phyloP scores from a whole-genome alignment of 1,139 yeast species.

The Arxiozyma slooffiae region DNA sequence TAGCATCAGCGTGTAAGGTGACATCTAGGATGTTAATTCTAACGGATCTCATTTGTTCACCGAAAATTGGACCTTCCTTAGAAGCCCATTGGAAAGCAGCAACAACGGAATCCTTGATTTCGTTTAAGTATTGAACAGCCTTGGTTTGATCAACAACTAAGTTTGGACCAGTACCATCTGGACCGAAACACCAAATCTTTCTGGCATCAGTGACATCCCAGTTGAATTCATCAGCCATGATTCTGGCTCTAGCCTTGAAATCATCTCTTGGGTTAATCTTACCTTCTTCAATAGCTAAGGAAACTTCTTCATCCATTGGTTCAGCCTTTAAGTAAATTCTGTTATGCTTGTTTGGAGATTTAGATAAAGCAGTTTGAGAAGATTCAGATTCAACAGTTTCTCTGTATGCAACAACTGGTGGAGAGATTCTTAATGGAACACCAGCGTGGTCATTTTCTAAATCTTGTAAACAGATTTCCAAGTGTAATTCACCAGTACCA shows the following conservation, averaged over 20 bases:
- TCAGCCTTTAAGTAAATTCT: conserved; percentile 97
- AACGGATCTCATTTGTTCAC: conserved; percentile 91
- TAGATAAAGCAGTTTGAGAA: conserved; percentile 90
- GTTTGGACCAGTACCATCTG: conserved; percentile 98
- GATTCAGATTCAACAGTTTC: conserved; percentile 94
- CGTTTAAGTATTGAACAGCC: conserved; percentile 98
- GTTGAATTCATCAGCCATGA: conserved; percentile 96
- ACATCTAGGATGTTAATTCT: conserved; percentile 98
- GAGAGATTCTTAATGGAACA: conserved; percentile 94
- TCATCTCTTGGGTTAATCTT: conserved; percentile 91
- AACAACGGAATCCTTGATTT: conserved; percentile 98
- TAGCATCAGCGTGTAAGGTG: conserved; percentile 99
- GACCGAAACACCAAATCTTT: conserved; percentile 99
- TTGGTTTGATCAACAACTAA: conserved; percentile 98
- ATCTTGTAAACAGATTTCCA: conserved; percentile 94
- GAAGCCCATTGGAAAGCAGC: conserved; percentile 99
- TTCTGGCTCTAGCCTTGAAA: conserved; percentile 98
- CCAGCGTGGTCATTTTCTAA: conserved; percentile 99
- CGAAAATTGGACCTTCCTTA: conserved; percentile 97
- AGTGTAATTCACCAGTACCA: conserved; percentile 99
- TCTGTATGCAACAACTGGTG: conserved; percentile 98
- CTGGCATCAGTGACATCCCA: conserved; percentile 99
- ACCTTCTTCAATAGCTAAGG: conserved; percentile 89
- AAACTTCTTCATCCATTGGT: conserved; percentile 89
- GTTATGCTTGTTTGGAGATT: conserved; percentile 99